These are phyloP conservation scores for Acanthamoeba triangularis DNA, from an alignment of 208 protist species.

Conservation along the genomic window DNA sequence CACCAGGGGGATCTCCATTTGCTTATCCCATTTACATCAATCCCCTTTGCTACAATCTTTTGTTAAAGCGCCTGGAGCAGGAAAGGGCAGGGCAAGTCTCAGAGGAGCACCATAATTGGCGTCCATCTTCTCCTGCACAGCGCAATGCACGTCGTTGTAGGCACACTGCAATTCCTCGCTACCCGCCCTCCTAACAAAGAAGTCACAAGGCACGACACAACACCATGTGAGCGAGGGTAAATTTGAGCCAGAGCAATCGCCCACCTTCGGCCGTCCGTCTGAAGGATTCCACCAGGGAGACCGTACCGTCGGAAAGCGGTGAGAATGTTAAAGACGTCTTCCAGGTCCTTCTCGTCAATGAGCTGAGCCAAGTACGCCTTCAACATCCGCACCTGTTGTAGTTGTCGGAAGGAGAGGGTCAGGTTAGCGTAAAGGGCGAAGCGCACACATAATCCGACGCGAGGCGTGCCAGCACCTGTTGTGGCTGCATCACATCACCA, in stretches of 20 bases:
- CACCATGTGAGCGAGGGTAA: neutral
- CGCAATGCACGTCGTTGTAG: neutral
- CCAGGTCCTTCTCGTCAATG: conserved; percentile 1
- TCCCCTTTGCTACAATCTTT: too few species aligned
- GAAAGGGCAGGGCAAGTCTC: neutral
- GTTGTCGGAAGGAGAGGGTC: neutral
- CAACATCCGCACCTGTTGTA: neutral
- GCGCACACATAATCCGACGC: too few species aligned
- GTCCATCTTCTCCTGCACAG: neutral
- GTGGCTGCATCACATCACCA: neutral
- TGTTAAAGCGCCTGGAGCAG: too few species aligned
- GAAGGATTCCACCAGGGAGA: neutral
- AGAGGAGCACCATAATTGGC: neutral
- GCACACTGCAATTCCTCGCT: neutral
- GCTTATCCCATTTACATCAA: too few species aligned
- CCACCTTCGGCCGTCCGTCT: too few species aligned
- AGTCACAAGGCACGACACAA: neutral
- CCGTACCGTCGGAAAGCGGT: conserved; percentile 10
- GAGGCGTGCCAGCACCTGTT: neutral
- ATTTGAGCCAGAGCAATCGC: neutral
- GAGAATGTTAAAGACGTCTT: conserved; percentile 14
- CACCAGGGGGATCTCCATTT: too few species aligned
- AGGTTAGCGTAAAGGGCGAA: neutral
- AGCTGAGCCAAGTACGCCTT: neutral
- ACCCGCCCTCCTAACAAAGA: neutral